A percentile compares a stretch with the other conserved stretches of the same genome.
phyloP scores from a whole-genome alignment of 371 early-diverging fungal species.

The Phascolomyces articulosus region DNA sequence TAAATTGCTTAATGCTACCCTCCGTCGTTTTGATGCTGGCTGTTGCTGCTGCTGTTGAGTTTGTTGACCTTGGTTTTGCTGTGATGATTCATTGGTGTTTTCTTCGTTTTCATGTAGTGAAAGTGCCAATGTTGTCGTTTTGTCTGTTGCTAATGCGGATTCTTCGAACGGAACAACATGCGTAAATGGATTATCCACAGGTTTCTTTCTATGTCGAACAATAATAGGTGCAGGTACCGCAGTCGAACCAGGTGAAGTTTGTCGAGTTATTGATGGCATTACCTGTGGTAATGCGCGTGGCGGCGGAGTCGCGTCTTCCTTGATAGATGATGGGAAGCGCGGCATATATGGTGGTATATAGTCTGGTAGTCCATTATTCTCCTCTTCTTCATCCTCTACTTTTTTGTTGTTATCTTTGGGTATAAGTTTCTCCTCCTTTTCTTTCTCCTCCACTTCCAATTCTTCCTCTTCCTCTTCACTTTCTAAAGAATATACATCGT shows the following conservation, averaged over 20 bases:
- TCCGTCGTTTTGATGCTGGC: conserved; percentile 14
- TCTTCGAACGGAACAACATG: conserved; percentile 57
- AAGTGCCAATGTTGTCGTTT: conserved; percentile 8
- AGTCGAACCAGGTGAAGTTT: background rate
- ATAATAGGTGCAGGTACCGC: conserved; percentile 32
- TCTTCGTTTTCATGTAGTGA: conserved; percentile 5
- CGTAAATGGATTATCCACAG: conserved; percentile 56
- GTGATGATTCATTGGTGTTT: conserved; percentile 1
- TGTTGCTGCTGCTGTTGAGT: conserved; percentile 4
- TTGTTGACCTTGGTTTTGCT: too few species aligned
- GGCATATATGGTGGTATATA: conserved; percentile 50
- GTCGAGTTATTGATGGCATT: background rate
- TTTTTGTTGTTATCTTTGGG: conserved; percentile 1
- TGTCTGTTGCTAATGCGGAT: conserved; percentile 38
- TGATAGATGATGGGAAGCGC: conserved; percentile 40
- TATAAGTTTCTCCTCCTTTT: conserved; percentile 2
- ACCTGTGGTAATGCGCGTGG: conserved; percentile 9
- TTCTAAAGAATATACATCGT: conserved; percentile 1
- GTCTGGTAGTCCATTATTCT: conserved; percentile 25
- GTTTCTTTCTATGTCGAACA: conserved; percentile 41
- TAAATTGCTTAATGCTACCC: conserved; percentile 11
- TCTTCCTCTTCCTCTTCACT: conserved; percentile 18
- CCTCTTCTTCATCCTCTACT: conserved; percentile 1
- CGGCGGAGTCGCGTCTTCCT: conserved; percentile 26
- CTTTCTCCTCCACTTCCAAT: conserved; percentile 12